These are phyloP conservation scores for Parastagonospora nodorum DNA, from an alignment of 2,329 filamentous ascomycete genomes.

Conservation along the genomic window DNA sequence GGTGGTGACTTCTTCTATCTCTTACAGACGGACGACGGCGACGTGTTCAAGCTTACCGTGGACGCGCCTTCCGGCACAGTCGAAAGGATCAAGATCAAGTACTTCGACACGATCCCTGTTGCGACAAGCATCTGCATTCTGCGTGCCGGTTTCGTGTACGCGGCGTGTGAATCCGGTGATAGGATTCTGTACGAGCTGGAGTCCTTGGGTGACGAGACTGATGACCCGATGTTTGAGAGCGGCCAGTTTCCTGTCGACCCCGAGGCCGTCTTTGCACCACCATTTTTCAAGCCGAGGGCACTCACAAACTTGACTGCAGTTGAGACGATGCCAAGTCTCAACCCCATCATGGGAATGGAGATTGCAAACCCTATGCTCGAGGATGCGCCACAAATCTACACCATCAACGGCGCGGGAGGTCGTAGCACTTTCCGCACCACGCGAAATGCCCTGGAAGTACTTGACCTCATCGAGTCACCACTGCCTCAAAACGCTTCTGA, in stretches of 20 bases:
- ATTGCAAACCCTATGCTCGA: conserved; percentile 89
- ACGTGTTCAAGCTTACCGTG: conserved; percentile 94
- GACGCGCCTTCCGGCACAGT: conserved; percentile 76
- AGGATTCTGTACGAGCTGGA: conserved; percentile 97
- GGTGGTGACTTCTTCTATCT: conserved; percentile 93
- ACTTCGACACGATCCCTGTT: conserved; percentile 94
- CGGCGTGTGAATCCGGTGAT: conserved; percentile 90
- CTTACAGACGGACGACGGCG: conserved; percentile 94
- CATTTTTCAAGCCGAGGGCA: conserved; percentile 82
- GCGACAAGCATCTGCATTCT: conserved; percentile 88
- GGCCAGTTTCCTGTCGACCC: conserved; percentile 81
- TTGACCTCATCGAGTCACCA: conserved; percentile 94
- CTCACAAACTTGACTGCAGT: conserved; percentile 83
- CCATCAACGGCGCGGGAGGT: conserved; percentile 85
- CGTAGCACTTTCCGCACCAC: conserved; percentile 89
- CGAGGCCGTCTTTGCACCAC: conserved; percentile 71
- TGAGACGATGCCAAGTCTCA: conserved; percentile 85
- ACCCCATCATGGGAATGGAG: conserved; percentile 88
- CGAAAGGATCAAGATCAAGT: conserved; percentile 85
- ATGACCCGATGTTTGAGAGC: conserved; percentile 84
- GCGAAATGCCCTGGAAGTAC: conserved; percentile 90
- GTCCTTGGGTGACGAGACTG: conserved; percentile 93
- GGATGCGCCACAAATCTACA: conserved; percentile 95
- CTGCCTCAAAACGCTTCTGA: conserved; percentile 85
- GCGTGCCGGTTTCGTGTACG: conserved; percentile 93